Conservation (phyloP, 73 alveolate genomes). For the Stentor coeruleus region DNA sequence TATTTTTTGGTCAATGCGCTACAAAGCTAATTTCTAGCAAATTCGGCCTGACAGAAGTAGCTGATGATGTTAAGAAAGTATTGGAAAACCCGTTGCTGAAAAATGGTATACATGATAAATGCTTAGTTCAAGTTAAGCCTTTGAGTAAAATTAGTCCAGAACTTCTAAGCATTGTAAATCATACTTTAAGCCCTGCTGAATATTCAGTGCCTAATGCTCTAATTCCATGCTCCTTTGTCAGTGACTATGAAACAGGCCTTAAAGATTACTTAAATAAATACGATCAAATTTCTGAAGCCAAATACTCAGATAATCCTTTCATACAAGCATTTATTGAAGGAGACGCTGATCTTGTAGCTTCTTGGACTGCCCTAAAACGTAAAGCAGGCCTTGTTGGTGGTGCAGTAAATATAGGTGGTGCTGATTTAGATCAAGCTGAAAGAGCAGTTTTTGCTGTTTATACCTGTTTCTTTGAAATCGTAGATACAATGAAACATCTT, state of each 20-base stretch:
- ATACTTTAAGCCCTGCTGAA: not conserved
- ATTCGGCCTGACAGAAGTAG: not conserved
- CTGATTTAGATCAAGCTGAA: constrained; percentile 22
- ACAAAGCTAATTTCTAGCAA: not conserved
- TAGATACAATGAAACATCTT: not conserved
- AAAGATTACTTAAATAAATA: not conserved
- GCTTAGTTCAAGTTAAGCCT: not conserved
- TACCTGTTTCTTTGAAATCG: not conserved
- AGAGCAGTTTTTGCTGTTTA: constrained; percentile 26
- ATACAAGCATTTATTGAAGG: constrained; percentile 11
- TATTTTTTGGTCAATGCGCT: not conserved
- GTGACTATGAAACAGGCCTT: not conserved
- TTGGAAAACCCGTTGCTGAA: not conserved
- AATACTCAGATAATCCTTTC: not conserved
- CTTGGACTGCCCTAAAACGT: not conserved
- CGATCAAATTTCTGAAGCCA: not conserved
- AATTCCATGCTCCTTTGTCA: not conserved
- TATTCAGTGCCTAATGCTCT: not conserved
- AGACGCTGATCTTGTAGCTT: not conserved
- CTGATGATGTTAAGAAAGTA: not conserved
- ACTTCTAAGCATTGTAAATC: not conserved
- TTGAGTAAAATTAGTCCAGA: no score
- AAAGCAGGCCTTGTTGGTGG: not conserved
- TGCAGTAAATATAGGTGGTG: constrained; percentile 4
- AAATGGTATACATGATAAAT: not conserved